Percentiles rank a stretch among this genome's conserved stretches.
Evolutionary conservation across 2,329 filamentous ascomycete species (phyloP).

Genomic region (Venturia oleaginea): DNA sequence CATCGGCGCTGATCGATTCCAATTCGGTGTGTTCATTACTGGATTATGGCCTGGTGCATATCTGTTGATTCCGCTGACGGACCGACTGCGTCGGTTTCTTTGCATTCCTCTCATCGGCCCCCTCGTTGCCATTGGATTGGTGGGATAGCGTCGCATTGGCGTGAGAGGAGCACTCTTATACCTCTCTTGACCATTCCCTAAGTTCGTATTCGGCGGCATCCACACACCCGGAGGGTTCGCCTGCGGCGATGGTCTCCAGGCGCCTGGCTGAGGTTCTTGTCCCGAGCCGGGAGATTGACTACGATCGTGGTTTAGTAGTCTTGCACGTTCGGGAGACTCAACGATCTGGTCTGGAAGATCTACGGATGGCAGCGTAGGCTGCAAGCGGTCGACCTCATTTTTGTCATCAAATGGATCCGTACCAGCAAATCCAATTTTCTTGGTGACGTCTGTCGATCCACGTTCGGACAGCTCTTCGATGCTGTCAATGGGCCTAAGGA

Average conservation of each 20-base stretch:
- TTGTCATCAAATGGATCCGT: conserved; percentile 9
- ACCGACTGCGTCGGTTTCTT: not conserved
- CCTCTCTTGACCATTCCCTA: not conserved
- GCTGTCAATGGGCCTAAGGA: conserved; percentile 6
- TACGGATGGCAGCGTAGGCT: not conserved
- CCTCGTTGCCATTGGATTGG: not conserved
- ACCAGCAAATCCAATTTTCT: conserved; percentile 2
- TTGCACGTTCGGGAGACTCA: not conserved
- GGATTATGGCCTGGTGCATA: not conserved
- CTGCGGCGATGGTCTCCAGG: not conserved
- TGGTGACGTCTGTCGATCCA: not conserved
- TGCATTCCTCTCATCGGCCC: not conserved
- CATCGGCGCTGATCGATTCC: not conserved
- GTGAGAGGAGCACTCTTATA: not conserved
- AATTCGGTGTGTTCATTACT: not conserved
- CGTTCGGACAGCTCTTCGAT: conserved; percentile 9
- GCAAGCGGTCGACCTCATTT: not conserved
- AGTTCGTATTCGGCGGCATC: not conserved
- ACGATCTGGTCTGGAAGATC: not conserved
- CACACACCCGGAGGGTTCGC: not conserved
- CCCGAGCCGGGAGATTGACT: conserved; percentile 5
- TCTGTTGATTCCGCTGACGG: not conserved
- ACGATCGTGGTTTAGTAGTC: not conserved
- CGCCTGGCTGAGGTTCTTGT: not conserved
- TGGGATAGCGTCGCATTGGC: not conserved